Evolutionary conservation across 163 green algal genomes (phyloP).

Genomic region (Trebouxiophyceae sp.): DNA sequence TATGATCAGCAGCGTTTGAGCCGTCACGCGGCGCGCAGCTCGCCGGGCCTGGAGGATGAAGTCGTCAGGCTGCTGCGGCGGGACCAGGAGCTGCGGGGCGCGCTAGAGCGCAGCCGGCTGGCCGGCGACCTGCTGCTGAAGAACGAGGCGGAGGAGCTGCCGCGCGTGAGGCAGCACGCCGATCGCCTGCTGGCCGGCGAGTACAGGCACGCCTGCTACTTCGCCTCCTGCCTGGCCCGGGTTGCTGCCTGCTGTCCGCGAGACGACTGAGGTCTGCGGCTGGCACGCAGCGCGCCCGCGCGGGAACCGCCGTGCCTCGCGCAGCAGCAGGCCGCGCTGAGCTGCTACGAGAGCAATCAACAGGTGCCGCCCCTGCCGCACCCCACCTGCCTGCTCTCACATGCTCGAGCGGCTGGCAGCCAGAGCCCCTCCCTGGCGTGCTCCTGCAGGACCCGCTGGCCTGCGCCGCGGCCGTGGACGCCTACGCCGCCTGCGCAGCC

Average conservation of each 20-base stretch:
- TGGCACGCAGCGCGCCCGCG: too few relatives aligned
- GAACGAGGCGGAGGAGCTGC: conserved; percentile 28
- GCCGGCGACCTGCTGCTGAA: conserved; percentile 30
- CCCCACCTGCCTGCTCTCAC: too few relatives aligned
- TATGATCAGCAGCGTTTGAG: too few relatives aligned
- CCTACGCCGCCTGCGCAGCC: neutral
- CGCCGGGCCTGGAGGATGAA: neutral
- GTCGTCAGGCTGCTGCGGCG: neutral
- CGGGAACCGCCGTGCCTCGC: too few relatives aligned
- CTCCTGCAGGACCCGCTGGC: neutral
- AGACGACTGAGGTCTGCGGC: neutral
- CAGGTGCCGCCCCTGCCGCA: too few relatives aligned
- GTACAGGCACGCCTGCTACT: conserved; percentile 8
- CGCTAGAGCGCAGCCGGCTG: conserved; percentile 16
- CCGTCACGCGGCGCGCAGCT: too few relatives aligned
- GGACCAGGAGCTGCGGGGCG: conserved; percentile 11
- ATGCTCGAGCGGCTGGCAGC: too few relatives aligned
- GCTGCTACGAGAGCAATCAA: too few relatives aligned
- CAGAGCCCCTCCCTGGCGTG: too few relatives aligned
- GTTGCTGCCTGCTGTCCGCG: neutral
- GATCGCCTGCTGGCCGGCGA: conserved; percentile 26
- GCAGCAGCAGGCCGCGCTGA: too few relatives aligned
- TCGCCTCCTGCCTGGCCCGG: neutral
- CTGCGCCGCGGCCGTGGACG: neutral
- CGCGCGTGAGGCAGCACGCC: conserved; percentile 15